Base-by-base conservation (phyloP, 805 yeast genomes). In the Metschnikowia koreensis region DNA sequence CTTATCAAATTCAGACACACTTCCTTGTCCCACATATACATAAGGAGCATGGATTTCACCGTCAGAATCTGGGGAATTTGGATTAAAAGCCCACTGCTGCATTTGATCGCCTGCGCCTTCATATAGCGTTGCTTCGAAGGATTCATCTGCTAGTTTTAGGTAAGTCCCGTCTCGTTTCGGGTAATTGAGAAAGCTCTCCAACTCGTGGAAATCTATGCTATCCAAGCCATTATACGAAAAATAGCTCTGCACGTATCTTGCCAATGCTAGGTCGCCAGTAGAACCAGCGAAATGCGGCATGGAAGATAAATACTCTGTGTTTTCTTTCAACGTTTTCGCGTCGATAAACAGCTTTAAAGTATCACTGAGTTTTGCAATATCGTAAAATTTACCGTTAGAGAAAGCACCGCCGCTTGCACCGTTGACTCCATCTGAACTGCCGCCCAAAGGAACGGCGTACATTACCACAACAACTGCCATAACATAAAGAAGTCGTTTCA, bases 261-360 rank as follows among this genome's bases (percentile, higher is more conserved):
- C 84, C 37, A 91, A 69, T 0, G 93, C 79, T 53, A 82, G 67
- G 66, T 90, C 97, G 16, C 96, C 98, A 13, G 82, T 80, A 2
- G 97, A 86, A 3, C 98, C 98, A 0, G 97, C 83, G 57, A 86
- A 68, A 65, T 91, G 97, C 2, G 96, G 90, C 83, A 90, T 82
- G 7, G 87, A 80, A 28, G 92, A 83, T 26, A 90, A 64, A 60
- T 88, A 89, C 58, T 87, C 87, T 51, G 87, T 62, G 55, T 84
- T 82, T 43, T 81, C 84, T 60, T 84, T 84, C 66, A 93, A 73
- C 22, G 81, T 66, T 26, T 80, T 76, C 7, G 75, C 66, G 60
- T 83, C 87, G 31, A 89, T 72, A 42, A 56, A 64, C 41, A 79
- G 75, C n/a, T 69, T 66, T 7, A 87, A 73, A 44, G 79, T 79